phyloP scores from a whole-genome alignment of 2,329 filamentous ascomycete genomes.

The Colletotrichum sp. region DNA sequence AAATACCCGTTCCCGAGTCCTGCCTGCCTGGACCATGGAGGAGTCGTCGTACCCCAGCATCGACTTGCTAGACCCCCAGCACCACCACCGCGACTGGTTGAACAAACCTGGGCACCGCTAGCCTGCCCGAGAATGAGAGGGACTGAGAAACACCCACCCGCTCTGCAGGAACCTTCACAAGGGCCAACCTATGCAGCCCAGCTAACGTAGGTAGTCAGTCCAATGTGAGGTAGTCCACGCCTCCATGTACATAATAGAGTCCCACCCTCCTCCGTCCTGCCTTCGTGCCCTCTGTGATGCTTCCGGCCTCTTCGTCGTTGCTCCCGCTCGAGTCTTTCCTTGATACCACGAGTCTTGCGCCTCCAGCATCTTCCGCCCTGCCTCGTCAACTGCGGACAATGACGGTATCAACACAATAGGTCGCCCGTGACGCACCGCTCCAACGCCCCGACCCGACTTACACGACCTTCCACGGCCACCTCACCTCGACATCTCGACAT shows the following conservation, averaged over 20 bases:
- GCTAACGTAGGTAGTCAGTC: background rate
- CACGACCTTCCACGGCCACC: background rate
- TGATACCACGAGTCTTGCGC: constrained; percentile 17
- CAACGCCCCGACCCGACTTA: background rate
- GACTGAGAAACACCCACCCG: constrained; percentile 5
- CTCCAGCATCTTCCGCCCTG: background rate
- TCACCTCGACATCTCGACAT: background rate
- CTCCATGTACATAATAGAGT: constrained; percentile 19
- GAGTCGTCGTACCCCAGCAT: constrained; percentile 13
- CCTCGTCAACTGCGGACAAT: background rate
- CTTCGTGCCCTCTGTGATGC: background rate
- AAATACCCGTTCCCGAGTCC: constrained; percentile 17
- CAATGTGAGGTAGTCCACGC: background rate
- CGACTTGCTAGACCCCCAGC: constrained; percentile 5
- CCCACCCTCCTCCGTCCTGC: constrained; percentile 12
- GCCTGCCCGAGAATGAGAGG: background rate
- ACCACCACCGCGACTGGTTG: constrained; percentile 12
- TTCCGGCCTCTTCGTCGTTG: constrained; percentile 10
- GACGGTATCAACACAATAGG: constrained; percentile 11
- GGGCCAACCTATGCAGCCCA: background rate
- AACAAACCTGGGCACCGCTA: background rate
- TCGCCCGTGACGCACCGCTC: background rate
- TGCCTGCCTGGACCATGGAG: constrained; percentile 16
- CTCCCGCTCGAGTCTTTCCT: constrained; percentile 19
- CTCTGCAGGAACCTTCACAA: background rate